phyloP scores from a whole-genome alignment of 1,284 basidiomycete genomes.

The Polyporus tsugae region DNA sequence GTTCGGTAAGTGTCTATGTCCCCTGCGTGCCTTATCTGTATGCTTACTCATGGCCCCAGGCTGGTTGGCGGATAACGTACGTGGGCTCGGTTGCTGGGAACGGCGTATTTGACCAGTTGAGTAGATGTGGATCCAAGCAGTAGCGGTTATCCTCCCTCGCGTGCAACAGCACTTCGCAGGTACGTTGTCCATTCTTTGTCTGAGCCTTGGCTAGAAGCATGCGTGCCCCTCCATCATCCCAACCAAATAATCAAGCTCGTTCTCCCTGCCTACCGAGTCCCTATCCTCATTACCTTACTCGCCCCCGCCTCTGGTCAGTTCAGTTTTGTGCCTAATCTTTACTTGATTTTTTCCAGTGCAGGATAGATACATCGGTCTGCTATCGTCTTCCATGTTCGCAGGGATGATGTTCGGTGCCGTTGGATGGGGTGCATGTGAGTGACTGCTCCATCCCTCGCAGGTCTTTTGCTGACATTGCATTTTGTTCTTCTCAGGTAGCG shows the following conservation, averaged over 20 bases:
- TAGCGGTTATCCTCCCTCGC: slow-evolving; percentile 92
- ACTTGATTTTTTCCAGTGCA: slow-evolving; percentile 55
- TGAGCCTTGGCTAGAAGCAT: no score
- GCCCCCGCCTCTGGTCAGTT: neutral
- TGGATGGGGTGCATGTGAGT: slow-evolving; percentile 88
- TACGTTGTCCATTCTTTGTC: slow-evolving; percentile 43
- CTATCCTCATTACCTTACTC: neutral
- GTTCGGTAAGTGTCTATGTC: slow-evolving; percentile 66
- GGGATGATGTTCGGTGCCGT: slow-evolving; percentile 98
- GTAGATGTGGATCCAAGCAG: slow-evolving; percentile 90
- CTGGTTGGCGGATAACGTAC: slow-evolving; percentile 88
- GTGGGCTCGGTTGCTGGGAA: slow-evolving; percentile 35
- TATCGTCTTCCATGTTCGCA: slow-evolving; percentile 85
- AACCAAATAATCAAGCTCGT: neutral
- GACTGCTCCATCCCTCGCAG: slow-evolving; percentile 14
- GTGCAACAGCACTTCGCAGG: slow-evolving; percentile 88
- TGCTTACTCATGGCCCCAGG: slow-evolving; percentile 49
- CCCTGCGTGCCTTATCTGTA: neutral
- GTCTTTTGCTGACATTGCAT: neutral
- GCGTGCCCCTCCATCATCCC: neutral
- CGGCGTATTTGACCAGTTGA: slow-evolving; percentile 43
- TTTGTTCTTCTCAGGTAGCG: slow-evolving; percentile 56
- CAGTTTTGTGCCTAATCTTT: neutral
- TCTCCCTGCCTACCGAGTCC: neutral
- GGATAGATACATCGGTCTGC: slow-evolving; percentile 76